Base-by-base conservation (phyloP, 2,329 filamentous ascomycete species). In the Cercospora sp. region DNA sequence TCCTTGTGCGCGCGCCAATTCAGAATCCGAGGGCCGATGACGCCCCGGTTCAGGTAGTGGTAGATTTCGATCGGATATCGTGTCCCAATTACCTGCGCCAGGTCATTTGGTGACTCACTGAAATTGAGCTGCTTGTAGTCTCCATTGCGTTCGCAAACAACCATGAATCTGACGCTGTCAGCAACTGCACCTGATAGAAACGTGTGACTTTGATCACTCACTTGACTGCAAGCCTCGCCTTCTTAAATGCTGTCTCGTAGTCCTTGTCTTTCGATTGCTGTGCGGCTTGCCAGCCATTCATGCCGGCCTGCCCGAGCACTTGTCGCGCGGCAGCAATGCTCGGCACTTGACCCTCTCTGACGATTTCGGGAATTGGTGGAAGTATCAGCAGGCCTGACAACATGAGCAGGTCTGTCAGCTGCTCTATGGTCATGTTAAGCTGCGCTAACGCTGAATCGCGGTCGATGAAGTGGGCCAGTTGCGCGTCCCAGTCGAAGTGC, bases 161-260 rank as follows among this genome's bases (percentile, higher is more conserved):
- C 90, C 79, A 94, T 94, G 79, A 98, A 94, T 21, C 62, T 65
- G 24, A 3, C 26, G 24, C 37, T 26, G 62, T 65, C 51, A 65
- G 62, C 37, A 28, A 32, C 6, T 18, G 34, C 13, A 21, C 34
- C 8, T 37, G 30, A 37, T 24, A n/a, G 34, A 26, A 43, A 18
- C 13, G 24, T 24, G 5, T 8, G 34, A 13, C 13, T 45, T 16
- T 26, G 6, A n/a, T 18, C 24, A 5, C 51, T 59, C 34, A 65
- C 75, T 93, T 91, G 61, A 97, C 88, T 1, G 90, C 90, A 86
- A 96, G 90, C 70, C 90, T 89, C 24, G 93, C 93, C 79, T 92
- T 94, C 77, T 90, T 91, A 78, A 93, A 99, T 76, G 91, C 92
- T 77, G 94, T 91, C 34, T 92, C 84, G 85, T 97, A 99, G 62